These are phyloP conservation scores for Lonicera japonica DNA, from an alignment of 129 eudicot species.

Conservation along the genomic window DNA sequence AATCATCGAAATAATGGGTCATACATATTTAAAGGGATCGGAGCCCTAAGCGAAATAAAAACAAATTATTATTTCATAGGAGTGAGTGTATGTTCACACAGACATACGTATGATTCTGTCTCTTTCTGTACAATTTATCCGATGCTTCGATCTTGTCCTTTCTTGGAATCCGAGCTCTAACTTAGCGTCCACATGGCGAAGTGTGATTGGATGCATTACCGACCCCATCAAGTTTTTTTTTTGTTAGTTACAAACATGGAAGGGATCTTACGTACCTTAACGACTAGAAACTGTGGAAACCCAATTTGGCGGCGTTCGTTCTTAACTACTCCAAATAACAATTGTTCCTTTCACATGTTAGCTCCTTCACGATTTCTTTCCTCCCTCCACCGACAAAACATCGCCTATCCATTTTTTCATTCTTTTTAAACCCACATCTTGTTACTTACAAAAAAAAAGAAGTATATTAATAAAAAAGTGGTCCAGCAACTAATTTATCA, in stretches of 20 bases:
- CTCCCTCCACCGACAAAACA: constrained; percentile 16
- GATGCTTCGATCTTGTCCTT: constrained; percentile 54
- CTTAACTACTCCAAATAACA: constrained; percentile 17
- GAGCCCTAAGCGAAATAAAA: too few relatives aligned
- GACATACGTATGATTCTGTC: neutral
- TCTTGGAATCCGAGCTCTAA: constrained; percentile 46
- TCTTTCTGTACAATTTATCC: constrained; percentile 19
- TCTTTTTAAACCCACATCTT: neutral
- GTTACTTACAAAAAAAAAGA: too few relatives aligned
- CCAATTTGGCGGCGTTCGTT: constrained; percentile 55
- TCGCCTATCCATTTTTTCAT: neutral
- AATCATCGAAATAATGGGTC: too few relatives aligned
- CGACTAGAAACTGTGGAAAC: constrained; percentile 9
- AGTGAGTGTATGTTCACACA: neutral
- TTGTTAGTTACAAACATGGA: neutral
- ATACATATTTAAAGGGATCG: too few relatives aligned
- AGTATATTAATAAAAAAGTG: too few relatives aligned
- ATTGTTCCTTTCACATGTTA: constrained; percentile 58
- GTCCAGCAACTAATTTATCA: too few relatives aligned
- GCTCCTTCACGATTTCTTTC: neutral
- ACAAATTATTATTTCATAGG: neutral
- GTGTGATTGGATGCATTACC: constrained; percentile 32
- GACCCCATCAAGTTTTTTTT: neutral
- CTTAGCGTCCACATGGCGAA: constrained; percentile 36
- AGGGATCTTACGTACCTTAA: constrained; percentile 6